phyloP scores from a whole-genome alignment of 2,329 filamentous ascomycete species.

The Neonectria magnoliae region DNA sequence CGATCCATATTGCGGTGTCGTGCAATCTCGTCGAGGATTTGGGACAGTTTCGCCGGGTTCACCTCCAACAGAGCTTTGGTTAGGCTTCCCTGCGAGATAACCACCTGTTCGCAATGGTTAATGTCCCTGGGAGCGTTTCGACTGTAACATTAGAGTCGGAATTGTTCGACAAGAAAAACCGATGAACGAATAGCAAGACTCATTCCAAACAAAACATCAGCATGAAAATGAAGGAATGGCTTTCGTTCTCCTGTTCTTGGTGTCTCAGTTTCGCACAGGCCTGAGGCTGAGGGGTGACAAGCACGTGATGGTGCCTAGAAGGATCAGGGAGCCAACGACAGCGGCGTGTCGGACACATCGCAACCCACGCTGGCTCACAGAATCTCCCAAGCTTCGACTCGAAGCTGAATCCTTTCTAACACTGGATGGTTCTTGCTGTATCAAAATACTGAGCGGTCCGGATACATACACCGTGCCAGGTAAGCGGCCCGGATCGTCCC shows the following conservation, averaged over 20 bases:
- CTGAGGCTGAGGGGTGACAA: background rate
- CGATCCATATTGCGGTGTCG: too few species aligned
- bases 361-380: background rate
- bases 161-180: too few species aligned
- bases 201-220: background rate
- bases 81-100: too few species aligned
- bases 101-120: too few species aligned
- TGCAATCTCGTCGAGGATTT: too few species aligned
- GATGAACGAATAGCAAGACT: too few species aligned
- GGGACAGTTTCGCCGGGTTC: too few species aligned
- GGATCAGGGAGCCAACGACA: slow-evolving; percentile 3
- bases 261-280: background rate
- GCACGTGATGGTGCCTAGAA: slow-evolving; percentile 24
- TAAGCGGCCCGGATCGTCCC: slow-evolving; percentile 3
- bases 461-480: background rate
- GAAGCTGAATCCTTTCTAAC: background rate
- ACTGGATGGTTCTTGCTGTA: background rate
- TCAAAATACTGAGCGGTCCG: background rate
- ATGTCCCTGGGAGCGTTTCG: too few species aligned
- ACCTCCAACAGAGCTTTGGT: too few species aligned
- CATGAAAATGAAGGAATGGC: background rate
- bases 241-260: background rate
- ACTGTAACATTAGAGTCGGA: too few species aligned
- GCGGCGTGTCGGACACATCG: background rate
- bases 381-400: background rate